A percentile compares a stretch with the other conserved stretches of the same genome.
Conservation (phyloP, 768 basidiomycete genomes). For the Dendrothele bispora region DNA sequence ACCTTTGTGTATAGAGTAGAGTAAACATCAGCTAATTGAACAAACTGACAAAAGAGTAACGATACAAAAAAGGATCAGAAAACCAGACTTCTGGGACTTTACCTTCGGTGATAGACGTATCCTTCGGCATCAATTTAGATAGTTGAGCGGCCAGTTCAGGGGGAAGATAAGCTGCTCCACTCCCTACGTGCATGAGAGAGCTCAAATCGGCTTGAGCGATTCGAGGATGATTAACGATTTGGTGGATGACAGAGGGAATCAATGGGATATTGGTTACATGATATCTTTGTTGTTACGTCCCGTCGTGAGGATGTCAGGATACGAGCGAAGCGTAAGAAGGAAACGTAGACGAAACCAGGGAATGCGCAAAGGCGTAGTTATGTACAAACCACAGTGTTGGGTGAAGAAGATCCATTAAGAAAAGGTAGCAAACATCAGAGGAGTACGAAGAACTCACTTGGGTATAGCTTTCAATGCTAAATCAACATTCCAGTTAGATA, state of each 20-base stretch:
- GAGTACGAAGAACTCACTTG: slow-evolving; percentile 43
- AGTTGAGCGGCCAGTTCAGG: slow-evolving; percentile 48
- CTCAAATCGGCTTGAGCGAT: slow-evolving; percentile 52
- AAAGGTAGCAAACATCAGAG: slow-evolving; percentile 1
- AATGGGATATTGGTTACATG: slow-evolving; percentile 47
- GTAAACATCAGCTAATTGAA: no score
- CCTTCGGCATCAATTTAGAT: slow-evolving; percentile 30
- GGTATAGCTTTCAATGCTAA: slow-evolving; percentile 51
- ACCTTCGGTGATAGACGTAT: slow-evolving; percentile 47
- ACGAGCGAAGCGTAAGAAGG: no score
- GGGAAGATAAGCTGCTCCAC: slow-evolving; percentile 71
- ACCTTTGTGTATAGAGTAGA: slow-evolving; percentile 32
- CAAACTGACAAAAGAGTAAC: background rate
- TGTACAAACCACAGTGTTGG: no score
- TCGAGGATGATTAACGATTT: slow-evolving; percentile 58
- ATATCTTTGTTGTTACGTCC: slow-evolving; percentile 39
- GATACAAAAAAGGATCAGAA: background rate
- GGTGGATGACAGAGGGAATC: slow-evolving; percentile 66
- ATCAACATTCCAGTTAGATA: slow-evolving; percentile 63
- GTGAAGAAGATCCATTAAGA: background rate
- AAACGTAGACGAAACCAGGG: no score
- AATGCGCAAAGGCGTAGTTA: no score
- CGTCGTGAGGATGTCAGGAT: background rate
- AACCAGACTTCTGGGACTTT: background rate
- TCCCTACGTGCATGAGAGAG: slow-evolving; percentile 40